Base-by-base conservation (phyloP, 1,284 basidiomycete species). In the Trametes sp. region DNA sequence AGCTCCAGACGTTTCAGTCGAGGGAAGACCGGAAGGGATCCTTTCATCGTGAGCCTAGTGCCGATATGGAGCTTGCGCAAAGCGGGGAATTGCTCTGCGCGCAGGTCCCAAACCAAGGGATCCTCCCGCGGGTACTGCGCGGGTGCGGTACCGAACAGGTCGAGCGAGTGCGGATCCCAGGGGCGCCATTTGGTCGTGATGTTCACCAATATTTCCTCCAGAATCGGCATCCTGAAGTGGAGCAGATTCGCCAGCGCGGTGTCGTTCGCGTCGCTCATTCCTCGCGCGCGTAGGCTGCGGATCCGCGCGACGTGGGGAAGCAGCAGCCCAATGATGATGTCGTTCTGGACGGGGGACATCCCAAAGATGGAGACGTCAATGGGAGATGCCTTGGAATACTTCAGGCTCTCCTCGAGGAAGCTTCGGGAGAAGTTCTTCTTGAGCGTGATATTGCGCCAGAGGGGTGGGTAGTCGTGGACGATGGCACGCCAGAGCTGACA, bases 381-480 rank as follows among this genome's bases (percentile, higher is more conserved):
- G 10, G 56, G 35, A 24, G 38, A 28, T 16, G n/a, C 36, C 11
- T 26, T 26, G 11, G 56, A 57, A 28, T 50, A 57, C 8, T 9
- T 44, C n/a, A 57, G 56, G 24, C 54, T 56, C 11, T 26, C 45
- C 33, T 48, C 31, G 21, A 56, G 54, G 9, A 36, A 35, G 31
- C 8, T 24, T 8, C 24, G 16, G n/a, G 35, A 31, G 21, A 46
- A 33, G 23, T 26, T 4, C 23, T 48, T 46, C 19, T 5, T 33
- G 13, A 56, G 13, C 3, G n/a, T 24, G 26, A 56, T 56, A 33
- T 24, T 23, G 23, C 33, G 23, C 54, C 54, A 56, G 4, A 56
- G 45, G 16, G 23, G n/a, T 1, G 54, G 45, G 10, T 14, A 48
- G 26, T 31, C 28, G 8, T 29, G 26, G 29, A n/a, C 46, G 24